Evolutionary conservation across 1,284 basidiomycete species (phyloP), one percentile per base, ranked within the genome.

Genomic region (Pseudozyma pruni): DNA sequence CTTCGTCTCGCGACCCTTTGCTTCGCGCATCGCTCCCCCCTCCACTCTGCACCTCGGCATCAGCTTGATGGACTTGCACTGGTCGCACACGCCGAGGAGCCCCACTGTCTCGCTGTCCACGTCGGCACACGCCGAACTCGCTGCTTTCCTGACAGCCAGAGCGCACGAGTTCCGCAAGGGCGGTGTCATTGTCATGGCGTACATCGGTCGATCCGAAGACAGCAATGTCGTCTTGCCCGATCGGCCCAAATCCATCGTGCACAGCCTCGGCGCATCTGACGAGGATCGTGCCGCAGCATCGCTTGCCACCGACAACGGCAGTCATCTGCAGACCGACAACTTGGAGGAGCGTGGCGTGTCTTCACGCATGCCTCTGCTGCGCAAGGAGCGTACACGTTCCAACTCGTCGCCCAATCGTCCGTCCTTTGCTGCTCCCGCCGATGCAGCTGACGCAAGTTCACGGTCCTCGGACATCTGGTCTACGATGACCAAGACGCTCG

Each of bases 1-100:
- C 16, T 83, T 81, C 27, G 72, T 77, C 5, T 55, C 79, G 31
- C 48, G 83, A 13, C 80, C 82, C 1, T 83, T 83, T 52, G 82
- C 78, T 3, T 78, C 77, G 16, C 76, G 83, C 48, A 78, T 83
- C 35, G 69, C 80, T 22, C 82, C 83, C 0, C 77, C 75, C 13
- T 68, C 69, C 17, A 79, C 78, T 1, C 64, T 84, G 41, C 76
- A 79, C 40, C 60, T 83, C 11, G 83, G 83, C 3, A 77, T 83
- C 56, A 80, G 76, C 35, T 63, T 83, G 34, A 83, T 84, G 83
- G 78, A 81, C 39, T 52, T 84, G 60, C 83, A 84, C 49, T 83
- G 83, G 83, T 75, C 76, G 16, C 78, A 80, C 39, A 82, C 79
- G 8, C 78, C 80, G 8, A 53, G 69, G 19, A 79, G 78, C 54